Conservation (phyloP, 2,329 filamentous ascomycete species). For the Aspergillus flavus region DNA sequence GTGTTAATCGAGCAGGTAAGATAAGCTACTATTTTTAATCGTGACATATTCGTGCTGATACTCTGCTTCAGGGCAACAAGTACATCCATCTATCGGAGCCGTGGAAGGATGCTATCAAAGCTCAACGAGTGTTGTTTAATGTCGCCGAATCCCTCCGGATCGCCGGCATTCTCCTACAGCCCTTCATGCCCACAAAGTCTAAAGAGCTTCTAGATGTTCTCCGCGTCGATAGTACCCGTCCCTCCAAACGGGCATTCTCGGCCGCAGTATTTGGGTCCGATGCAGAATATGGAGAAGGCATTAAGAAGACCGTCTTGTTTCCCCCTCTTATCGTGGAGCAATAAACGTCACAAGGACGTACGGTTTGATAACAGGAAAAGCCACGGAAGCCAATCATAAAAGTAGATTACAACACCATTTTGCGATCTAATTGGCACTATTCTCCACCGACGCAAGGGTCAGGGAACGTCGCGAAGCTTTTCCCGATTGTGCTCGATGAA, state of each 20-base stretch:
- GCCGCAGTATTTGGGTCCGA: constrained; percentile 68
- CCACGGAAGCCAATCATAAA: constrained; percentile 23
- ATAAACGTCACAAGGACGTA: constrained; percentile 27
- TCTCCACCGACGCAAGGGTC: constrained; percentile 23
- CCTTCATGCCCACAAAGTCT: constrained; percentile 84
- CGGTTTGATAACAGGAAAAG: constrained; percentile 33
- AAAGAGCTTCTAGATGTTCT: constrained; percentile 73
- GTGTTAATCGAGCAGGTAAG: constrained; percentile 61
- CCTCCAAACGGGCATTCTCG: constrained; percentile 62
- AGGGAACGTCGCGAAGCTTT: constrained; percentile 20
- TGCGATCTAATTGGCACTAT: constrained; percentile 22
- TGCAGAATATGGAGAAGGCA: constrained; percentile 65
- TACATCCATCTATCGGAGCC: constrained; percentile 68
- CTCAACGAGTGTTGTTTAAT: constrained; percentile 68
- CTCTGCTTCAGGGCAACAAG: constrained; percentile 59
- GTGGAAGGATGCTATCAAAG: constrained; percentile 60
- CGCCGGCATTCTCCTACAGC: constrained; percentile 80
- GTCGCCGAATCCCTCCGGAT: constrained; percentile 77
- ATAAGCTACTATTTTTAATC: constrained; percentile 6
- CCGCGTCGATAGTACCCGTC: constrained; percentile 60
- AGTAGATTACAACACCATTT: not conserved
- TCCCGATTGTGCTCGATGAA: constrained; percentile 22
- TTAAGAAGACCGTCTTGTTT: constrained; percentile 54
- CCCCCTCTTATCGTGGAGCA: constrained; percentile 48
- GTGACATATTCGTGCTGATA: constrained; percentile 3